Evolutionary conservation across 768 basidiomycete genomes (phyloP).

Genomic region (Suillus americanus): DNA sequence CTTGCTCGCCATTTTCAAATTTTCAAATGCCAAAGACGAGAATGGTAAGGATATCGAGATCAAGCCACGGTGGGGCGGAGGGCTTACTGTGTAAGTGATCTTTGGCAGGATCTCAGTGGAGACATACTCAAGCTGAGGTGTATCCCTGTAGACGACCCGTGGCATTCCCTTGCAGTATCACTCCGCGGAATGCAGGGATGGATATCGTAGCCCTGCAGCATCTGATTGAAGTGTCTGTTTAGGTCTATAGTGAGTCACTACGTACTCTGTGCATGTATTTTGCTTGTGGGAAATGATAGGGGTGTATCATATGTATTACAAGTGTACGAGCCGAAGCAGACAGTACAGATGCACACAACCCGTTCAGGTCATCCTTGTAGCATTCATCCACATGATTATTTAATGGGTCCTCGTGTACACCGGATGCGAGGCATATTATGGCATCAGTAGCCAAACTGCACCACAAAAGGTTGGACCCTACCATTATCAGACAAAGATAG

Average conservation of each 20-base stretch:
- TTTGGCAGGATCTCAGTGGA: not conserved
- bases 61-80: constrained; percentile 10
- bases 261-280: not conserved
- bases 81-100: constrained; percentile 15
- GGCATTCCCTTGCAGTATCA: not conserved
- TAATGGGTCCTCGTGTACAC: too few relatives aligned
- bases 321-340: too few relatives aligned
- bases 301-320: too few relatives aligned
- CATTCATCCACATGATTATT: too few relatives aligned
- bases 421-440: too few relatives aligned
- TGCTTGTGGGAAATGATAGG: not conserved
- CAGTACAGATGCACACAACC: too few relatives aligned
- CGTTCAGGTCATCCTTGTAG: too few relatives aligned
- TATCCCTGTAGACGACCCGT: not conserved
- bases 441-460: too few relatives aligned
- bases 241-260: not conserved
- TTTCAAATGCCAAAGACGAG: constrained; percentile 18
- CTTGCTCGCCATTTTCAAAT: constrained; percentile 17
- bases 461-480: too few relatives aligned
- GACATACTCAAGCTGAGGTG: not conserved
- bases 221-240: not conserved
- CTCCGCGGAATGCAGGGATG: not conserved
- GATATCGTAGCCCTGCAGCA: not conserved
- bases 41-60: constrained; percentile 20
- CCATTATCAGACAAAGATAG: too few relatives aligned